A percentile compares a stretch with the other conserved stretches of the same genome.
These are phyloP conservation scores for Fusarium circinatum DNA, from an alignment of 2,329 filamentous ascomycete genomes.

Conservation along the genomic window DNA sequence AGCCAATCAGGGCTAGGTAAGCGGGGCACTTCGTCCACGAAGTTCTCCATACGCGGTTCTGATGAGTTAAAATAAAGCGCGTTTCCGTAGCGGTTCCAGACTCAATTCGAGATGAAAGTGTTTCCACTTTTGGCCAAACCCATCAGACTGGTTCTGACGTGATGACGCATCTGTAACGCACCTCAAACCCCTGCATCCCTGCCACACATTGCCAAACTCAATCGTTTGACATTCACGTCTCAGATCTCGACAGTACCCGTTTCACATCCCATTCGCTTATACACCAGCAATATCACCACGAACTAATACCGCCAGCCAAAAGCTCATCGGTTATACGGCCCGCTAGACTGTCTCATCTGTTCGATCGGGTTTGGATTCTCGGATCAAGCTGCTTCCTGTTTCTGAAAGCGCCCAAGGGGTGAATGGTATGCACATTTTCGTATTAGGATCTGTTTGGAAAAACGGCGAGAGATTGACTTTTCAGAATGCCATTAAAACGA, in stretches of 20 bases:
- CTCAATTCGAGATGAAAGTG: not conserved
- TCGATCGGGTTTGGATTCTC: not conserved
- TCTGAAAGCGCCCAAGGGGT: not conserved
- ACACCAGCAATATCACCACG: not conserved
- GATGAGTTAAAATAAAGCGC: not conserved
- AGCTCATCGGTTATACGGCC: not conserved
- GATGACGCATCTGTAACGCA: not conserved
- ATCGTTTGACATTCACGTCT: not conserved
- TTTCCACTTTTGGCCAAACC: not conserved
- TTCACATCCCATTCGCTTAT: not conserved
- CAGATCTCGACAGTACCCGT: not conserved
- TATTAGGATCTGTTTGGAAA: not conserved
- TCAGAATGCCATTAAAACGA: not conserved
- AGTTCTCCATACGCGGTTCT: not conserved
- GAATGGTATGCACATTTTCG: not conserved
- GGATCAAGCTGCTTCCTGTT: slow-evolving; percentile 1
- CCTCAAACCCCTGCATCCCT: not conserved
- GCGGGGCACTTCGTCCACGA: not conserved
- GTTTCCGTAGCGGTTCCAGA: not conserved
- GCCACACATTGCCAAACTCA: not conserved
- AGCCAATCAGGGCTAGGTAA: not conserved
- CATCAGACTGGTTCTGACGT: not conserved
- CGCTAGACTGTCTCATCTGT: not conserved
- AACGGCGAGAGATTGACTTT: not conserved
- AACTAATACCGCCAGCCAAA: not conserved